phyloP scores from a whole-genome alignment of 768 basidiomycete genomes.

The Boletus rubropictus region DNA sequence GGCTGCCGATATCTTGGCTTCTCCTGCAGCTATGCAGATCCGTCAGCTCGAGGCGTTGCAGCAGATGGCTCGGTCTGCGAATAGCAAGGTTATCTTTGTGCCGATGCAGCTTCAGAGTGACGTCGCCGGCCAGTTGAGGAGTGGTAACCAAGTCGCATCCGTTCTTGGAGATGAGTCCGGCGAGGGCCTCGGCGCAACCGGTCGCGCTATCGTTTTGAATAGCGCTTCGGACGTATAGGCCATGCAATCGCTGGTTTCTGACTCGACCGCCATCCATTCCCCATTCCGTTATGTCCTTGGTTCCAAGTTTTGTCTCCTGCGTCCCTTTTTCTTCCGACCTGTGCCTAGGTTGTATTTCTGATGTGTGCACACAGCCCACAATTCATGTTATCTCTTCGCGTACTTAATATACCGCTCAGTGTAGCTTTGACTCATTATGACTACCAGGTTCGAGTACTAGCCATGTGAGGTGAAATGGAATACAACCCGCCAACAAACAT shows the following conservation, averaged over 20 bases:
- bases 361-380: neutral
- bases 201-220: conserved; percentile 25
- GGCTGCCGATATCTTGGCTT: conserved; percentile 91
- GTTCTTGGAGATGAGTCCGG: conserved; percentile 18
- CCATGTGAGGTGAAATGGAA: conserved; percentile 1
- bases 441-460: neutral
- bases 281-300: too few species aligned
- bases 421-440: neutral
- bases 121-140: conserved; percentile 44
- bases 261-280: neutral
- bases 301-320: neutral
- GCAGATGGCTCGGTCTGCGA: conserved; percentile 87
- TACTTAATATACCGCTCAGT: conserved; percentile 13
- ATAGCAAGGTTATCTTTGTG: conserved; percentile 90
- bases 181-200: conserved; percentile 22
- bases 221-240: conserved; percentile 22
- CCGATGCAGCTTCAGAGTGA: conserved; percentile 87
- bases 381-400: neutral
- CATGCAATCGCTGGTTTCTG: neutral
- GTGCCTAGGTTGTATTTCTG: conserved; percentile 12
- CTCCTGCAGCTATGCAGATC: conserved; percentile 97
- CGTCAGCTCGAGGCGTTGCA: conserved; percentile 94
- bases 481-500: conserved; percentile 13
- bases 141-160: conserved; percentile 18
- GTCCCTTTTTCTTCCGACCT: neutral